These are phyloP conservation scores for Pichia cephalocereana DNA, from an alignment of 805 yeast genomes.

Conservation along the genomic window DNA sequence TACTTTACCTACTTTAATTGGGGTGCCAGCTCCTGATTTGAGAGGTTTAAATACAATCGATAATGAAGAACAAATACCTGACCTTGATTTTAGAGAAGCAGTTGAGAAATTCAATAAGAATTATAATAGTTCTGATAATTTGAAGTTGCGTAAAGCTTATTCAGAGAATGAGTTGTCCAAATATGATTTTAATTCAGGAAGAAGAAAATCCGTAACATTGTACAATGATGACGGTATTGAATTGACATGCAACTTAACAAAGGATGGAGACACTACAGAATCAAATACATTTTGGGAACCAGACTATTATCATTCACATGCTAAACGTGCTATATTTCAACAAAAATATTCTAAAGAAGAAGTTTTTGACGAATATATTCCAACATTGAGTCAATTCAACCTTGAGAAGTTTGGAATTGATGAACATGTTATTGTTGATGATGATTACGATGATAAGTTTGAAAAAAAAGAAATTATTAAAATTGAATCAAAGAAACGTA, in stretches of 20 bases:
- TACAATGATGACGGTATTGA: no score
- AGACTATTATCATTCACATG: neutral
- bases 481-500: neutral
- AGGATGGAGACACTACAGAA: neutral
- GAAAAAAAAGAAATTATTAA: neutral
- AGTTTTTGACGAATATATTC: slow-evolving; percentile 69
- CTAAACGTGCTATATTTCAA: neutral
- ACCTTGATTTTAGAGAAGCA: slow-evolving; percentile 16
- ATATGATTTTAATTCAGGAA: slow-evolving; percentile 35
- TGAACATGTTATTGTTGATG: slow-evolving; percentile 2
- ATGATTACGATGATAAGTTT: slow-evolving; percentile 5
- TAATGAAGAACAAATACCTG: slow-evolving; percentile 24
- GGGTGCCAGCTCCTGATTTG: slow-evolving; percentile 11
- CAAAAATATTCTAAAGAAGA: slow-evolving; percentile 27
- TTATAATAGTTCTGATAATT: neutral
- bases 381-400: slow-evolving; percentile 41
- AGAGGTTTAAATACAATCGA: slow-evolving; percentile 19
- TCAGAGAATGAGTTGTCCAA: slow-evolving; percentile 59
- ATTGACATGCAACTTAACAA: no score
- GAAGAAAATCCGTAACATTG: slow-evolving; percentile 9
- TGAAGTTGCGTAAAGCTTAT: slow-evolving; percentile 41
- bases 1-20: slow-evolving; percentile 15
- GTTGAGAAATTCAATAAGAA: slow-evolving; percentile 7
- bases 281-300: neutral
- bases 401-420: slow-evolving; percentile 14